Percentiles rank a stretch among this genome's conserved stretches.
phyloP scores from a whole-genome alignment of 225 moss, liverwort and hornwort genomes.

The Antitrichia curtipendula region DNA sequence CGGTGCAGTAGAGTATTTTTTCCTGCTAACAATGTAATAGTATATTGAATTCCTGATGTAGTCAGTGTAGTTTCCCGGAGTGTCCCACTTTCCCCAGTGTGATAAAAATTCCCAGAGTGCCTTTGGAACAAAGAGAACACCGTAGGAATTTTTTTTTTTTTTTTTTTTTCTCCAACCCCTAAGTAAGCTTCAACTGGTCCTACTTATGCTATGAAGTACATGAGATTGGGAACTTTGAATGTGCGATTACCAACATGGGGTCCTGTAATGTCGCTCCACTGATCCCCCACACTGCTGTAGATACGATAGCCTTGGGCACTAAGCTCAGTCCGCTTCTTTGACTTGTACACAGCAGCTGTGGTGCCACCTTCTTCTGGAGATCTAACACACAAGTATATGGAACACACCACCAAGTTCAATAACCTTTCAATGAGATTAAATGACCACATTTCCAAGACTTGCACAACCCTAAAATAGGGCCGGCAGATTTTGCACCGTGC shows the following conservation, averaged over 20 bases:
- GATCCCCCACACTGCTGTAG: slow-evolving; percentile 54
- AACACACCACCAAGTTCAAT: background rate
- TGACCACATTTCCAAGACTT: background rate
- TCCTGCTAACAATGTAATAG: too few species aligned
- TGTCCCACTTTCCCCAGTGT: too few species aligned
- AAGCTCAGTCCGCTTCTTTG: slow-evolving; percentile 33
- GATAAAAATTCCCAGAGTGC: too few species aligned
- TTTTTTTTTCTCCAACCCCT: too few species aligned
- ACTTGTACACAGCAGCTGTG: slow-evolving; percentile 43
- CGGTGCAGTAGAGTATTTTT: too few species aligned
- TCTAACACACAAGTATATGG: background rate
- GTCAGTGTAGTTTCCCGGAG: too few species aligned
- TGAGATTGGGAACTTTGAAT: slow-evolving; percentile 78
- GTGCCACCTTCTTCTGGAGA: background rate
- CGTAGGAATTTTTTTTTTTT: too few species aligned
- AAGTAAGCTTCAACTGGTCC: too few species aligned
- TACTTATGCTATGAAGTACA: slow-evolving; percentile 58
- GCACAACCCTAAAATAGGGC: background rate
- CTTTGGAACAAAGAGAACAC: too few species aligned
- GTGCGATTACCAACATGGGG: slow-evolving; percentile 41
- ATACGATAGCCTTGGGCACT: slow-evolving; percentile 35
- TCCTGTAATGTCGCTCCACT: slow-evolving; percentile 69
- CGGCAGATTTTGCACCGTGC: accelerated
- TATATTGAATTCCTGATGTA: too few species aligned
- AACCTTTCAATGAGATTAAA: background rate